Base-by-base conservation (phyloP, 2,329 filamentous ascomycete species). In the Botryotinia narcissicola region DNA sequence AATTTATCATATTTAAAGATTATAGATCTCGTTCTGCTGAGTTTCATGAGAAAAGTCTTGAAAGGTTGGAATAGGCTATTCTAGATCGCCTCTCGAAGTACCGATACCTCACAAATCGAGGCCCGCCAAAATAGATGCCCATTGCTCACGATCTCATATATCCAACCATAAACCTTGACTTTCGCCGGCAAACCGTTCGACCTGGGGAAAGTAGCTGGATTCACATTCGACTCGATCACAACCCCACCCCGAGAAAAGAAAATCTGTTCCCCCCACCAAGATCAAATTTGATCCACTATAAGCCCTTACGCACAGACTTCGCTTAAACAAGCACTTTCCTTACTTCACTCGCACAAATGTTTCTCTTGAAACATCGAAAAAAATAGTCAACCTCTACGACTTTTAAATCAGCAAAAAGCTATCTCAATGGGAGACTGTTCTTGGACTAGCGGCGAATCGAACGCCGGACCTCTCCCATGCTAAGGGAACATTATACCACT, bases 351-450 rank as follows among this genome's bases (percentile, higher is more conserved):
- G 14, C 51, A 54, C 51, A 54, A 29, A 54, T 7, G 12, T 18
- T 4, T 29, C 51, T 2, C 2, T 16, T 29, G 6, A 16, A 29
- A 16, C 51, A 18, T 54, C 1, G 5, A 54, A 29, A 54, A 51
- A 54, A 54, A 29, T 16, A 14, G 4, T 54, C n/a, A 54, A 18
- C n/a, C n/a, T 54, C 12, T 2, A 18, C 51, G 14, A 54, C 6
- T 18, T 29, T 3, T 3, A 29, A 18, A 18, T 1, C 1, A 9
- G 8, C 14, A 54, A 54, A 54, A 54, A 1, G 0, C 0, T 0
- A 4, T 0, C n/a, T 54, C 6, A 8, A 4, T 0, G 1, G 1
- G 0, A 5, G 0, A 0, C 0, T 35, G 0, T 35, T 20, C 0
- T 22, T 60, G 57, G 57, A 60, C 57, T 60, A 60, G 57, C 51